A percentile compares a stretch with the other conserved stretches of the same genome.
Conservation (phyloP, 2,329 filamentous ascomycete species). For the Shiraia bambusicola region DNA sequence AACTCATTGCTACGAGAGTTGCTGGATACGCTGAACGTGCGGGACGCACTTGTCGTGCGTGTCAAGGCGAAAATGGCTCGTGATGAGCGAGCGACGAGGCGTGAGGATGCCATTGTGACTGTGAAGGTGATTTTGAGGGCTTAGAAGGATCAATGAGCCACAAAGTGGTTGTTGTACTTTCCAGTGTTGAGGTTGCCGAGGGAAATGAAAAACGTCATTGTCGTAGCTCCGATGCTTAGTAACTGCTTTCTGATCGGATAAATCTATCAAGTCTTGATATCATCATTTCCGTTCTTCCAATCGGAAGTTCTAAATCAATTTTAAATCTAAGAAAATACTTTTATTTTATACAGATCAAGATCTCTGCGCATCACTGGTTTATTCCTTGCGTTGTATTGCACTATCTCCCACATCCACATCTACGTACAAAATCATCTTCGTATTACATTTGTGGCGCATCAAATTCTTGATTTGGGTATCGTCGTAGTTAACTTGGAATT, state of each 20-base stretch:
- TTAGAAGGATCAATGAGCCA: slow-evolving; percentile 17
- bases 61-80: slow-evolving; percentile 44
- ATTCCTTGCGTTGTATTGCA: too few species aligned
- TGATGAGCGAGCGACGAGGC: slow-evolving; percentile 49
- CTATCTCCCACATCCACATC: too few species aligned
- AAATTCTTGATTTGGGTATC: too few species aligned
- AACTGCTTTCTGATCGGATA: slow-evolving; percentile 17
- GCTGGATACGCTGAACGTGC: slow-evolving; percentile 43
- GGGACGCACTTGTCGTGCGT: slow-evolving; percentile 27
- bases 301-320: too few species aligned
- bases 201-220: slow-evolving; percentile 29
- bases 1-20: slow-evolving; percentile 39
- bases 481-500: too few species aligned
- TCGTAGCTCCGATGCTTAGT: slow-evolving; percentile 26
- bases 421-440: too few species aligned
- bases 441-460: too few species aligned
- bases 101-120: slow-evolving; percentile 49
- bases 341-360: too few species aligned
- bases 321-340: too few species aligned
- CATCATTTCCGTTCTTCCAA: too few species aligned
- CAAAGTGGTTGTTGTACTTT: slow-evolving; percentile 8
- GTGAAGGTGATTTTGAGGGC: slow-evolving; percentile 5
- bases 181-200: slow-evolving; percentile 19
- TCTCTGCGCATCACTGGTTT: too few species aligned
- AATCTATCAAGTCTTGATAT: too few species aligned